phyloP scores from a whole-genome alignment of 306 rosid genomes.

The Ceratonia siliqua region DNA sequence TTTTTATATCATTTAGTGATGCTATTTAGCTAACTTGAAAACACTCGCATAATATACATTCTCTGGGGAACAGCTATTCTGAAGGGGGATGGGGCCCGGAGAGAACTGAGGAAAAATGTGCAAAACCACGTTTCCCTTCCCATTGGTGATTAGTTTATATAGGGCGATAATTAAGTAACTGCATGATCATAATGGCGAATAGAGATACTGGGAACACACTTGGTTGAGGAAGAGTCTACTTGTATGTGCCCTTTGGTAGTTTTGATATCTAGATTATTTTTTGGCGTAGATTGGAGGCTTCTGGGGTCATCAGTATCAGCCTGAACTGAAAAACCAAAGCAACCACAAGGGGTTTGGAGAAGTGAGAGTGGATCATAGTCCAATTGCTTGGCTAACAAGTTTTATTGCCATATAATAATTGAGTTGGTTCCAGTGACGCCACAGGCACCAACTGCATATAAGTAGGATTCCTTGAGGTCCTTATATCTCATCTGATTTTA shows the following conservation, averaged over 20 bases:
- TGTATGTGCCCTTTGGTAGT: neutral
- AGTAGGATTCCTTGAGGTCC: neutral
- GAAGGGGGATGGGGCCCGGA: neutral
- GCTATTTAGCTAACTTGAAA: conserved; percentile 6
- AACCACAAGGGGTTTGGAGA: neutral
- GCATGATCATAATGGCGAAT: neutral
- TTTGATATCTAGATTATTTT: neutral
- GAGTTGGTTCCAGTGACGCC: conserved; percentile 18
- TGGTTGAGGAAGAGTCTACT: neutral
- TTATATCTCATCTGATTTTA: neutral
- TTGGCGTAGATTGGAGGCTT: neutral
- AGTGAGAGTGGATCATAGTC: neutral
- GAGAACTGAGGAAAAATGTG: neutral
- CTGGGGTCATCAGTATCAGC: conserved; percentile 22
- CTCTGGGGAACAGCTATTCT: neutral
- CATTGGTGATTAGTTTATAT: neutral
- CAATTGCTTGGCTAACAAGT: conserved; percentile 4
- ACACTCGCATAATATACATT: neutral
- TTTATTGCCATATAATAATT: conserved; percentile 10
- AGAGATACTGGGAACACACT: neutral
- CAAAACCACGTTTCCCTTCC: neutral
- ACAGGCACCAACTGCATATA: neutral
- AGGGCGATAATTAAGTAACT: neutral
- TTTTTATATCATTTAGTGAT: neutral
- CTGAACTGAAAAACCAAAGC: conserved; percentile 12